Evolutionary conservation across 805 yeast species (phyloP).

Genomic region (Saccharomycopsis guyanensis): DNA sequence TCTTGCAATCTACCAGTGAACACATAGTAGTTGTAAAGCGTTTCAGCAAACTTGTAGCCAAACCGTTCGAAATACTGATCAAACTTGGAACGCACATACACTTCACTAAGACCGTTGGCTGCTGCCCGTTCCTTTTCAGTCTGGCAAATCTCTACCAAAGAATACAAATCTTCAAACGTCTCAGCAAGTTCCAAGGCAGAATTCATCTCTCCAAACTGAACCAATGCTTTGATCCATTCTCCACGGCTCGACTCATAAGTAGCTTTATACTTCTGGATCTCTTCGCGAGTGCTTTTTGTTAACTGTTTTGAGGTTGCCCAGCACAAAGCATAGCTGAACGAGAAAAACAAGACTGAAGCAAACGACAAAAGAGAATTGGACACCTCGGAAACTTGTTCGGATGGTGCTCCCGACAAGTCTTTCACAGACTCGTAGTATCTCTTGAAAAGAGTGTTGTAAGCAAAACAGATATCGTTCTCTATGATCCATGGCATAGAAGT

Average conservation of each 20-base stretch:
- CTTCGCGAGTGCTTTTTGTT: conserved; percentile 22
- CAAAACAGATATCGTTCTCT: conserved; percentile 13
- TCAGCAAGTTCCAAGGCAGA: conserved; percentile 61
- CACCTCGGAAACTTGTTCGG: conserved; percentile 11
- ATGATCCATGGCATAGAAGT: conserved; percentile 11
- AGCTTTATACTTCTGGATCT: conserved; percentile 21
- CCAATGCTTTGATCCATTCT: conserved; percentile 55
- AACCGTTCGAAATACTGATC: conserved; percentile 49
- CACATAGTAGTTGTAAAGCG: conserved; percentile 53
- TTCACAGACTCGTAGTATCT: conserved; percentile 10
- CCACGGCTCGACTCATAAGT: conserved; percentile 28
- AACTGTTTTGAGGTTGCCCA: conserved; percentile 27
- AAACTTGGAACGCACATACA: conserved; percentile 27
- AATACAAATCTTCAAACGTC: conserved; percentile 53
- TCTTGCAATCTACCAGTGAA: conserved; percentile 42
- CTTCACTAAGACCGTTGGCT: conserved; percentile 22
- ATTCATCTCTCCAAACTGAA: conserved; percentile 39
- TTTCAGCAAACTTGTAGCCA: conserved; percentile 62
- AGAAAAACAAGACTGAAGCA: conserved; percentile 36
- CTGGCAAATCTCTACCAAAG: conserved; percentile 51
- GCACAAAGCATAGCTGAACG: conserved; percentile 28
- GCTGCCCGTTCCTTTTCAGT: conserved; percentile 30
- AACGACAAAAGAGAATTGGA: conserved; percentile 29
- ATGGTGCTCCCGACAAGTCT: neutral
- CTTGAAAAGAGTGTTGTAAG: conserved; percentile 7